These are phyloP conservation scores for Cicer cuneatum DNA, from an alignment of 306 rosid genomes.

Conservation along the genomic window DNA sequence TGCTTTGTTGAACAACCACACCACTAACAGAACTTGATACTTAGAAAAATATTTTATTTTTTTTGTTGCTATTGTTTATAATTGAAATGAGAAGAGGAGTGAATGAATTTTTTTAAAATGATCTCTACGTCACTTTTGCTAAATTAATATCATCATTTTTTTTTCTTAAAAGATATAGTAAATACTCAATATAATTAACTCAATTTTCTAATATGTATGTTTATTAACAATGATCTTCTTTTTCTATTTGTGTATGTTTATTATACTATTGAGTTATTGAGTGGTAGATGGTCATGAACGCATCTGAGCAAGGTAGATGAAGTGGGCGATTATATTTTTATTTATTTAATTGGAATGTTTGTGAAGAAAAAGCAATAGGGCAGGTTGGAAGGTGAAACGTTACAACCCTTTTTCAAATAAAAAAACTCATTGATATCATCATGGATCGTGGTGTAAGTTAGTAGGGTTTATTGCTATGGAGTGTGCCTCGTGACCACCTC, in stretches of 20 bases:
- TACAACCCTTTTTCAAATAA: not conserved
- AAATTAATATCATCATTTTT: no score
- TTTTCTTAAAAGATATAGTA: no score
- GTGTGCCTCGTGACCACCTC: no score
- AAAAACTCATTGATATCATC: not conserved
- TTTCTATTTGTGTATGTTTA: no score
- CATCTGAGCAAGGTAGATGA: not conserved
- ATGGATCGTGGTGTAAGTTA: not conserved
- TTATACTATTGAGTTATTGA: not conserved
- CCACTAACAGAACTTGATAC: conserved; percentile 75
- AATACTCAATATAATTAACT: no score
- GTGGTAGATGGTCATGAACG: not conserved
- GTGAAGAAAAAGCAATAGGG: not conserved
- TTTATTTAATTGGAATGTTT: not conserved
- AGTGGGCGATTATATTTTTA: not conserved
- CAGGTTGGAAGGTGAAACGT: not conserved
- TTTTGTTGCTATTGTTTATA: no score
- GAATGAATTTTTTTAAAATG: no score
- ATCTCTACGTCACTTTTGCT: no score
- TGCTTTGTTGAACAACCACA: conserved; percentile 83
- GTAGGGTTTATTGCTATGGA: no score
- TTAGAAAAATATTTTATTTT: conserved; percentile 25
- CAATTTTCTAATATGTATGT: no score
- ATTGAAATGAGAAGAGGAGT: no score
- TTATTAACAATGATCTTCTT: no score